Evolutionary conservation across 768 basidiomycete genomes (phyloP).

Genomic region (Cyclocybe cylindracea): DNA sequence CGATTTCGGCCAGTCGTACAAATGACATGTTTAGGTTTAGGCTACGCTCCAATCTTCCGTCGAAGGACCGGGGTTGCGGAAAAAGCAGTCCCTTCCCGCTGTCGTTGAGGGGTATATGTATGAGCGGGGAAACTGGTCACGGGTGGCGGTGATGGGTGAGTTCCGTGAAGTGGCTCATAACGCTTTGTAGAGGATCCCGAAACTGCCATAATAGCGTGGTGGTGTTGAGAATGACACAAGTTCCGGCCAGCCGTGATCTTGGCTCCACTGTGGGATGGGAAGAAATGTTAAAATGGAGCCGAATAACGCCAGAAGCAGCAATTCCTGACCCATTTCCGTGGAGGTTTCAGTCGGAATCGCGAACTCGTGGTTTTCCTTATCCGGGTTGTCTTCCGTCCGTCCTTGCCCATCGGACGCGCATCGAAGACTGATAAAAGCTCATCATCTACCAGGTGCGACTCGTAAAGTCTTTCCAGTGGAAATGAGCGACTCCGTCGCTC

Average conservation of each 20-base stretch:
- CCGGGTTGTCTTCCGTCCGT: slow-evolving; percentile 2
- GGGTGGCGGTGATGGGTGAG: slow-evolving; percentile 4
- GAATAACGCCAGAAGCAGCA: too few relatives aligned
- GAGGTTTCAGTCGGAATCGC: too few relatives aligned
- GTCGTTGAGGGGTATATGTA: slow-evolving; percentile 7
- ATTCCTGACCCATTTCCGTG: too few relatives aligned
- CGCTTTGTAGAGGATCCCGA: not conserved
- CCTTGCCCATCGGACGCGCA: slow-evolving; percentile 28
- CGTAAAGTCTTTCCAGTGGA: too few relatives aligned
- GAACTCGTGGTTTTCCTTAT: not conserved
- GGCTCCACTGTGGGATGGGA: too few relatives aligned
- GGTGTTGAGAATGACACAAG: not conserved
- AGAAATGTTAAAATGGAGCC: too few relatives aligned
- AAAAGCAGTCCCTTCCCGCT: slow-evolving; percentile 9
- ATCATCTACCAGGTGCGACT: too few relatives aligned
- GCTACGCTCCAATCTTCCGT: not conserved
- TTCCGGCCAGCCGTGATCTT: too few relatives aligned
- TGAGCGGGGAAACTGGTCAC: slow-evolving; percentile 6
- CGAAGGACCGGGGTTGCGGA: not conserved
- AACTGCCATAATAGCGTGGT: not conserved
- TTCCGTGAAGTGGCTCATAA: not conserved
- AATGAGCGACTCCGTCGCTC: too few relatives aligned
- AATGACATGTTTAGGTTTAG: not conserved
- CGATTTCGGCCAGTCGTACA: slow-evolving; percentile 9
- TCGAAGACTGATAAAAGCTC: not conserved